A percentile compares a stretch with the other conserved stretches of the same genome.
Evolutionary conservation across 129 eudicot species (phyloP).

Genomic region (Mikania micrantha): DNA sequence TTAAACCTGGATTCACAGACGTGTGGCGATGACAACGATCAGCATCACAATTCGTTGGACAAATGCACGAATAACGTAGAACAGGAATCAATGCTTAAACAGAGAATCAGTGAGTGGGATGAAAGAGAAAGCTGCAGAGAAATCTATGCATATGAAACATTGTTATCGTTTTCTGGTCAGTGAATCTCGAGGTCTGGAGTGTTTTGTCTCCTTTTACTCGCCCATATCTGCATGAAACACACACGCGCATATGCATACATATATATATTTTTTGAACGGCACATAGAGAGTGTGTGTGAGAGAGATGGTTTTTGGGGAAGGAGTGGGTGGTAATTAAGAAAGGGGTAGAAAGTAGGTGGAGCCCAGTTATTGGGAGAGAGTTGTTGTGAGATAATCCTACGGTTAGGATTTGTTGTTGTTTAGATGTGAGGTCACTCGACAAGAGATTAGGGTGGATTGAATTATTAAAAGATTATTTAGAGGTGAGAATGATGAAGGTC

Average conservation of each 20-base stretch:
- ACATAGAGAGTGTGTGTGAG: background rate
- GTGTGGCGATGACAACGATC: constrained; percentile 13
- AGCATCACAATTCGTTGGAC: constrained; percentile 9
- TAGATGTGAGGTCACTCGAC: constrained; percentile 13
- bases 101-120: constrained; percentile 8
- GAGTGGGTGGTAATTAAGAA: background rate
- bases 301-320: constrained; percentile 9
- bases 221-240: constrained; percentile 30
- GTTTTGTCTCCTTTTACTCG: constrained; percentile 27
- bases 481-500: no score
- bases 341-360: background rate
- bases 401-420: constrained; percentile 11
- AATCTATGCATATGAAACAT: constrained; percentile 15
- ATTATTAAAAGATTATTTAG: no score
- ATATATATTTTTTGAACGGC: no score
- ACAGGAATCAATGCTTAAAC: constrained; percentile 3
- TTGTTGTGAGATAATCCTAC: constrained; percentile 17
- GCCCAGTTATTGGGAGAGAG: background rate
- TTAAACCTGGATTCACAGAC: constrained; percentile 12
- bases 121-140: constrained; percentile 18
- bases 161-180: constrained; percentile 15
- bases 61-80: constrained; percentile 5
- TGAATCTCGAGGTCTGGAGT: constrained; percentile 24
- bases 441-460: no score
- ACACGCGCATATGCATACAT: no score